Conservation (phyloP, 768 basidiomycete species). For the Krasilnikovozyma curviuscula region DNA sequence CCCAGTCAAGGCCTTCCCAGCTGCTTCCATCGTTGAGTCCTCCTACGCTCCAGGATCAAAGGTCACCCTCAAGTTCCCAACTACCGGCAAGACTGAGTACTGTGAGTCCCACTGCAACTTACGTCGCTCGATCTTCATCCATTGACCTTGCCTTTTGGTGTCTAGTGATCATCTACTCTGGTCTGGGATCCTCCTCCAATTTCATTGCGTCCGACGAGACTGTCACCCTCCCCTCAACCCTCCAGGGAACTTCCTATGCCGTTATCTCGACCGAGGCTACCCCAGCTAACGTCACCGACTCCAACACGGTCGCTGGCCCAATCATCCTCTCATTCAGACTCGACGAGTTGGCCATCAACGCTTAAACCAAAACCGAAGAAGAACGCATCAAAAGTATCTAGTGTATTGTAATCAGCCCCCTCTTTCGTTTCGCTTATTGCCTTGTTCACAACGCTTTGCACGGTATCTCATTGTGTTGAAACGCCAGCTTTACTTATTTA, state of each 20-base stretch:
- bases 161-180: conserved; percentile 19
- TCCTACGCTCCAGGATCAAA: conserved; percentile 20
- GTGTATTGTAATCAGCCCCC: no score
- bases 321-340: no score
- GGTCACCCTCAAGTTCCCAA: conserved; percentile 20
- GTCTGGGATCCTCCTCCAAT: not conserved
- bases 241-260: conserved; percentile 36
- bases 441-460: no score
- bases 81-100: conserved; percentile 11
- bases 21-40: conserved; percentile 20
- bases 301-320: conserved; percentile 40
- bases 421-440: no score
- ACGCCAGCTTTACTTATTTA: no score
- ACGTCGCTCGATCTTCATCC: conserved; percentile 36
- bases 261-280: conserved; percentile 30
- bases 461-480: no score
- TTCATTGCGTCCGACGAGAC: conserved; percentile 10
- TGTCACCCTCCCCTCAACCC: conserved; percentile 18
- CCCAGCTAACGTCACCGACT: conserved; percentile 28
- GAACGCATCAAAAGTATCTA: no score
- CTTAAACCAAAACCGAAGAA: no score
- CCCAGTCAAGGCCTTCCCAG: conserved; percentile 5
- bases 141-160: conserved; percentile 29
- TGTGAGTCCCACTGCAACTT: conserved; percentile 21
- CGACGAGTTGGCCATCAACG: no score